Conservation (phyloP, 371 early-diverging fungal species). For the Syncephalis fuscata region DNA sequence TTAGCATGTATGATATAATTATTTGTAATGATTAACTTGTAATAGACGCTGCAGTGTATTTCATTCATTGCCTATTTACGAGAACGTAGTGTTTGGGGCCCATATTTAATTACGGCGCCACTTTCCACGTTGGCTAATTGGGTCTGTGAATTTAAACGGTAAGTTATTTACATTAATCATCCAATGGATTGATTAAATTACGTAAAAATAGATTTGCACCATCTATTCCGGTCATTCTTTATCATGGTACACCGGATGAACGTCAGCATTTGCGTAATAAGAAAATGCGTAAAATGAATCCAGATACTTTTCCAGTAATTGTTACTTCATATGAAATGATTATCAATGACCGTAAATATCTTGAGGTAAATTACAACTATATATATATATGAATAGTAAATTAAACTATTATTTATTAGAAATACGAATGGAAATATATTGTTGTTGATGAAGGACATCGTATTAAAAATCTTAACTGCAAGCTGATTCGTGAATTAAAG, state of each 20-base stretch:
- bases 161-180: conserved; percentile 2
- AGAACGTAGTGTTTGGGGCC: conserved; percentile 76
- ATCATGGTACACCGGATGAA: conserved; percentile 75
- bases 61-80: conserved; percentile 74
- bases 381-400: background rate
- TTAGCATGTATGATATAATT: background rate
- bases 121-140: conserved; percentile 94
- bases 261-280: conserved; percentile 58
- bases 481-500: conserved; percentile 74
- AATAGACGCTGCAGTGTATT: conserved; percentile 91
- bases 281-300: conserved; percentile 33
- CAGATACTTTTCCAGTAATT: conserved; percentile 54
- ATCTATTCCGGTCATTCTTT: conserved; percentile 69
- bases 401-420: conserved; percentile 1
- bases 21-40: background rate
- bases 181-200: too few relatives aligned
- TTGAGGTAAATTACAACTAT: conserved; percentile 21
- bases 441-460: conserved; percentile 95
- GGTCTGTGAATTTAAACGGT: conserved; percentile 87
- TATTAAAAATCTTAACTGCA: conserved; percentile 85
- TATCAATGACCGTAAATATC: conserved; percentile 60
- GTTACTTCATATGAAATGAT: conserved; percentile 88
- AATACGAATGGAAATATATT: conserved; percentile 71
- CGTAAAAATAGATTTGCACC: conserved; percentile 56
- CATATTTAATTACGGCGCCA: conserved; percentile 93